Evolutionary conservation across 345 rosid genomes (phyloP), one percentile per base, ranked within the genome.

Genomic region (Dovyalis caffra): DNA sequence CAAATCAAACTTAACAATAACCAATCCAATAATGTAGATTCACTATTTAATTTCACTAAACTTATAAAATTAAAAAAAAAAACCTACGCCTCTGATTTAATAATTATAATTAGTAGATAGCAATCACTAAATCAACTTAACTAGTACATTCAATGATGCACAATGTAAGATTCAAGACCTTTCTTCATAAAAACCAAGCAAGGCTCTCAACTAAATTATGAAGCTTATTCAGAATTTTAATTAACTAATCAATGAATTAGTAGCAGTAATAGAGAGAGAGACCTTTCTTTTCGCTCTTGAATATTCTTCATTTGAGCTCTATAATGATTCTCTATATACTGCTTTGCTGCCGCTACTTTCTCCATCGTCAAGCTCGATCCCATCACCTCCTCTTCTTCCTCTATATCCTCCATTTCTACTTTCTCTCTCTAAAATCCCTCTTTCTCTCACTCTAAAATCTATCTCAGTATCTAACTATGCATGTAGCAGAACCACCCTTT

Each of bases 361-460:
- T 94, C 98, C 98, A 94, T 90, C 77, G 98, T 94, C 85, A 92
- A 89, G 81, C 91, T 92, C 81, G 97, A 92, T 75, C 96, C 97
- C 75, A 86, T 45, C 73, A 87, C 90, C 87, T 90, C 93, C 76
- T 87, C 86, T 63, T 84, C 89, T 45, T 76, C 90, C 43, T 83
- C 91, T 67, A 88, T 87, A 9, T 77, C 87, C 67, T 84, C 89
- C 89, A 83, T 88, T 74, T 68, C 77, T 74, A 40, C 74, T 70
- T 73, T 70, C 85, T 73, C 80, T 79, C 66, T 62, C 33, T 37
- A 15, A 67, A 63, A 66, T 20, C n/a, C 49, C 74, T 53, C 58
- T 66, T 64, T 23, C 45, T 57, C 77, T 78, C 79, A 66, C 33
- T 7, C 69, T 62, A 58, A 78, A 72, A 28, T 16, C 61, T 56